A percentile compares a stretch with the other conserved stretches of the same genome.
phyloP scores from a whole-genome alignment of 768 basidiomycete genomes.

The Grammothele lineata region DNA sequence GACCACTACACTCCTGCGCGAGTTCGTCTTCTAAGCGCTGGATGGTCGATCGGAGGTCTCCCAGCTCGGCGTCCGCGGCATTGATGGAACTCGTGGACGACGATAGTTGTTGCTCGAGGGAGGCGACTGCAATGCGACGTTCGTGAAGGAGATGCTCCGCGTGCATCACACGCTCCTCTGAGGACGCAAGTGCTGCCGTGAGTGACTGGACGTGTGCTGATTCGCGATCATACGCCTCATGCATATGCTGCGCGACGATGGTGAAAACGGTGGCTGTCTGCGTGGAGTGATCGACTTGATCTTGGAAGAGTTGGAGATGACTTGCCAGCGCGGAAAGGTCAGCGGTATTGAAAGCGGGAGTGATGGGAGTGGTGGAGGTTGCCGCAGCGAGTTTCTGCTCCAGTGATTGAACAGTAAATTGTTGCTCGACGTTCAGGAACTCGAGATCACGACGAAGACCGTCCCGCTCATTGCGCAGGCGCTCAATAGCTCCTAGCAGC shows the following conservation, averaged over 20 bases:
- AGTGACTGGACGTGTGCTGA: constrained; percentile 2
- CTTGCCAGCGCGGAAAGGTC: constrained; percentile 19
- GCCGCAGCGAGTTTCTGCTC: constrained; percentile 43
- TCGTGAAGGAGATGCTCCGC: background rate
- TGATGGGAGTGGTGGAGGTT: constrained; percentile 3
- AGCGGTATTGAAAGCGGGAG: constrained; percentile 4
- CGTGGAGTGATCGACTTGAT: constrained; percentile 3
- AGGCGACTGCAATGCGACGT: constrained; percentile 2
- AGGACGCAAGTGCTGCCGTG: background rate
- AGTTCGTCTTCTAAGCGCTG: constrained; percentile 18
- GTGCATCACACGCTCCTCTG: background rate
- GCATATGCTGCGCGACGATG: constrained; percentile 12
- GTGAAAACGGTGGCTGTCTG: constrained; percentile 9
- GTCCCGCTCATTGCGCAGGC: constrained; percentile 65
- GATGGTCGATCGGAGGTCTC: constrained; percentile 15
- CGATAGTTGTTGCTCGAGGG: constrained; percentile 4
- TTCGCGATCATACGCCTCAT: background rate
- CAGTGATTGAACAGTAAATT: constrained; percentile 56
- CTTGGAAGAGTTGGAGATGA: constrained; percentile 4
- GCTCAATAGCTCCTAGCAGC: constrained; percentile 58
- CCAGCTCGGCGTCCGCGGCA: constrained; percentile 9
- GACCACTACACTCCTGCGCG: constrained; percentile 9
- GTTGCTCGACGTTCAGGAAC: constrained; percentile 65
- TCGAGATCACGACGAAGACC: constrained; percentile 56
- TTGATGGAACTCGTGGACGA: constrained; percentile 12